Base-by-base conservation (phyloP, 306 rosid genomes). In the Castanea sativa region DNA sequence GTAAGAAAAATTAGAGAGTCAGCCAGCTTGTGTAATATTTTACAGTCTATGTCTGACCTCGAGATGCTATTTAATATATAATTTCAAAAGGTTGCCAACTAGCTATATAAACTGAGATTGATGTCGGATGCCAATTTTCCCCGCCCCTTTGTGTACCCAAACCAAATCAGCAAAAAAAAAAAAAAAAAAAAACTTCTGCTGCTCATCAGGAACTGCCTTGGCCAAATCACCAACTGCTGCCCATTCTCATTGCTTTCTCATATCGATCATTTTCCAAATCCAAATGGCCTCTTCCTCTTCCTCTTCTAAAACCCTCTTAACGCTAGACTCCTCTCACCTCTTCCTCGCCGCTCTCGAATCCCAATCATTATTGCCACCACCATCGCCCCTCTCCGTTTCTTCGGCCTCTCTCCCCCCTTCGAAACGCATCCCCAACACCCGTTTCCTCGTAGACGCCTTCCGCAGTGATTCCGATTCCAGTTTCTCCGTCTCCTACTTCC, bases 381-480 rank as follows among this genome's bases (percentile, higher is more conserved):
- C 65, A 6, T 70, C 55, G 6, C 23, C 85, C 33, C 79, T 71
- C 64, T 76, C 79, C 16, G 79, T 64, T 55, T 30, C 79, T 1
- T 75, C 88, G 35, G 82, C 89, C 23, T 69, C 78, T 43, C 83
- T 88, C 57, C 94, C 97, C 6, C 93, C 69, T 67, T 91, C 97
- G 84, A 92, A 92, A 59, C 89, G 80, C 76, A 89, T 94, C 76
- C 98, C 98, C 4, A 83, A 82, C 20, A 89, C 98, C 75, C 97
- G 97, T 75, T 94, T 94, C 81, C 74, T 80, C 56, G 82, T 94
- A 73, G 98, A 94, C 78, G 94, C 97, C 2, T 94, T 94, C 84
- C 91, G 93, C 76, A 30, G 82, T 63, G 84, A 29, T 2, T 29
- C 97, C 45, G 90, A 87, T 45, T 49, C 16, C 53, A 81, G 79